Conservation (phyloP, 1,284 basidiomycete species). For the Marasmius oreades region DNA sequence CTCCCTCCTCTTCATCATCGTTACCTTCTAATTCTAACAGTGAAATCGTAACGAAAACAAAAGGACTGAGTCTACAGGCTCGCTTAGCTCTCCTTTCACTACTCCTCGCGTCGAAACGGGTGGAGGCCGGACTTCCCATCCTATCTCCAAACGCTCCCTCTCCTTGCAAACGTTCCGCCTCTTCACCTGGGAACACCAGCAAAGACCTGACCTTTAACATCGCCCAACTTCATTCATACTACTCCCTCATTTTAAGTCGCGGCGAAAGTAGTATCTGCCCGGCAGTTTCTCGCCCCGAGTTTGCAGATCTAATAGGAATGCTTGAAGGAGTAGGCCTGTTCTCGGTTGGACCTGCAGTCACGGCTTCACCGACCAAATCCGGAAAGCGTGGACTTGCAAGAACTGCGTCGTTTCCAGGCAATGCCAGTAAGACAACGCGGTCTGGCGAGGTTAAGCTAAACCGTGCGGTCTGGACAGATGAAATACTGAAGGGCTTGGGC, state of each 20-base stretch:
- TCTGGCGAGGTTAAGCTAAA: constrained; percentile 52
- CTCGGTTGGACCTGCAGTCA: constrained; percentile 36
- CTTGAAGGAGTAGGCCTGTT: constrained; percentile 72
- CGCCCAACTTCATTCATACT: constrained; percentile 60
- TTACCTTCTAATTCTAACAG: constrained; percentile 39
- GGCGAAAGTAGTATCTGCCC: constrained; percentile 51
- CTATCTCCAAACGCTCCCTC: constrained; percentile 31
- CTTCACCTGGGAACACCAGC: constrained; percentile 21
- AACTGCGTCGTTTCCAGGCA: constrained; percentile 51
- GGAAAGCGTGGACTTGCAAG: constrained; percentile 48
- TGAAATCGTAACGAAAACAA: constrained; percentile 62
- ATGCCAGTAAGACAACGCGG: constrained; percentile 32
- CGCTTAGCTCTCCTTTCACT: constrained; percentile 64
- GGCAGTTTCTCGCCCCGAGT: constrained; percentile 71
- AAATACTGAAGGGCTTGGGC: constrained; percentile 63
- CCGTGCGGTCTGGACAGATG: constrained; percentile 56
- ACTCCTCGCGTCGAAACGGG: constrained; percentile 59
- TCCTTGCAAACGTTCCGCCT: constrained; percentile 51
- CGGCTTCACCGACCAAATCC: constrained; percentile 33
- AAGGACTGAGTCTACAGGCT: constrained; percentile 65
- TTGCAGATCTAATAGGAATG: constrained; percentile 64
- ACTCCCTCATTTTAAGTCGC: constrained; percentile 53
- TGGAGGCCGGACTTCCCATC: constrained; percentile 53
- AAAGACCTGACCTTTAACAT: constrained; percentile 45
- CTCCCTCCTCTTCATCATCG: constrained; percentile 17